Percentiles rank a stretch among this genome's conserved stretches.
Evolutionary conservation across 495 filamentous ascomycete species (phyloP).

Genomic region (Terfezia boudieri): DNA sequence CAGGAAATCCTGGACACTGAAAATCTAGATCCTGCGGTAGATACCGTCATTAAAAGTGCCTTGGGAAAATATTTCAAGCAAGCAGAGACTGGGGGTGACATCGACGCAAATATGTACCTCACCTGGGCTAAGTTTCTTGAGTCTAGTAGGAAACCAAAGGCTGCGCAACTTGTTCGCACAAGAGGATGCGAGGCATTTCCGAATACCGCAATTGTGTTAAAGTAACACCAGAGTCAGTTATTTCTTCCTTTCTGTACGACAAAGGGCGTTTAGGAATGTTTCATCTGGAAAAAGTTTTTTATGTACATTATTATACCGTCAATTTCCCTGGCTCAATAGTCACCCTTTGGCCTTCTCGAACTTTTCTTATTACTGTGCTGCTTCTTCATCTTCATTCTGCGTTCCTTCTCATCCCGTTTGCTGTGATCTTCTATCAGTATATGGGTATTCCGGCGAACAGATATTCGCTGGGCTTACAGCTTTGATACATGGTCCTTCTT

Average conservation of each 20-base stretch:
- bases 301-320: not conserved
- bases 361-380: slow-evolving; percentile 58
- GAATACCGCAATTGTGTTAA: too few species aligned
- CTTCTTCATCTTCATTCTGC: slow-evolving; percentile 55
- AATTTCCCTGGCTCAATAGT: not conserved
- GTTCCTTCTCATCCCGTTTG: slow-evolving; percentile 46
- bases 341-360: slow-evolving; percentile 30
- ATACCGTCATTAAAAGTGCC: slow-evolving; percentile 26
- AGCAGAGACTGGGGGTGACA: slow-evolving; percentile 6
- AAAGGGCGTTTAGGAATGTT: not conserved
- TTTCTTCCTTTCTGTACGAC: too few species aligned
- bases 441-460: not conserved
- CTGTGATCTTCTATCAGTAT: slow-evolving; percentile 24
- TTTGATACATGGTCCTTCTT: slow-evolving; percentile 1
- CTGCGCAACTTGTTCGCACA: not conserved
- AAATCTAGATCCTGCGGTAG: slow-evolving; percentile 41
- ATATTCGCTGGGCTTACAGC: not conserved
- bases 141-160: not conserved
- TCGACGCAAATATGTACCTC: slow-evolving; percentile 4
- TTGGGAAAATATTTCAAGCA: slow-evolving; percentile 8
- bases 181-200: not conserved
- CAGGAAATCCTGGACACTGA: slow-evolving; percentile 30
- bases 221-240: too few species aligned
- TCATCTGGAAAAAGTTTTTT: not conserved
- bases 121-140: slow-evolving; percentile 5